Conservation (phyloP, 2,329 filamentous ascomycete species). For the Orbilia oligospora region DNA sequence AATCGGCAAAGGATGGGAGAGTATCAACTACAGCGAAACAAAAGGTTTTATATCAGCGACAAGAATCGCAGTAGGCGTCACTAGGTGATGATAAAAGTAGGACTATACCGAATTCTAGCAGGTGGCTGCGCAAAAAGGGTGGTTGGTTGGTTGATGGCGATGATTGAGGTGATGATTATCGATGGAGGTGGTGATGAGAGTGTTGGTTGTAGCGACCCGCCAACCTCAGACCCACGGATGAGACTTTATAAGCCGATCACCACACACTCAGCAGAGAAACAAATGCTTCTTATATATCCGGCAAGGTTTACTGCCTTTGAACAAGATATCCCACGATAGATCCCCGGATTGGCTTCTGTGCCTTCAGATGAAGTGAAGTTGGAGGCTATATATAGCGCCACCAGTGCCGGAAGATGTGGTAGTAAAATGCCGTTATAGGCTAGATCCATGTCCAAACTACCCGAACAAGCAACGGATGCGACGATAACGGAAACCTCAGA, state of each 20-base stretch:
- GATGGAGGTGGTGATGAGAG: background rate
- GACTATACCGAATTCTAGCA: background rate
- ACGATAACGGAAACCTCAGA: slow-evolving; percentile 15
- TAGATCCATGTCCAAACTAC: slow-evolving; percentile 11
- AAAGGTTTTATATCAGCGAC: background rate
- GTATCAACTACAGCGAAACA: background rate
- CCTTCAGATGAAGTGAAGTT: slow-evolving; percentile 14
- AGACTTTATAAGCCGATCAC: background rate
- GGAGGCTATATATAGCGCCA: slow-evolving; percentile 24
- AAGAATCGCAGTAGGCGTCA: background rate
- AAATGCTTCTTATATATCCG: background rate
- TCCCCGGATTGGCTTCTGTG: background rate
- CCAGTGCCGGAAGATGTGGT: slow-evolving; percentile 8
- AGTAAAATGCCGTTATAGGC: slow-evolving; percentile 27
- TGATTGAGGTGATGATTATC: slow-evolving; percentile 1
- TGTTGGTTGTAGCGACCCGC: background rate
- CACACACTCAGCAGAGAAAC: background rate
- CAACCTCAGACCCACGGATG: background rate
- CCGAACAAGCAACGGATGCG: slow-evolving; percentile 3
- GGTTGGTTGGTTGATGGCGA: background rate
- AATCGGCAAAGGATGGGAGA: slow-evolving; percentile 1
- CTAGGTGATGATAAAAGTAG: background rate
- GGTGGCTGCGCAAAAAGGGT: background rate
- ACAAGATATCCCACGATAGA: background rate
- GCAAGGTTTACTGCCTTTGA: too few species aligned